Percentiles rank a stretch among this genome's conserved stretches.
These are phyloP conservation scores for Aspergillus novoparasiticus DNA, from an alignment of 2,329 filamentous ascomycete genomes.

Conservation along the genomic window DNA sequence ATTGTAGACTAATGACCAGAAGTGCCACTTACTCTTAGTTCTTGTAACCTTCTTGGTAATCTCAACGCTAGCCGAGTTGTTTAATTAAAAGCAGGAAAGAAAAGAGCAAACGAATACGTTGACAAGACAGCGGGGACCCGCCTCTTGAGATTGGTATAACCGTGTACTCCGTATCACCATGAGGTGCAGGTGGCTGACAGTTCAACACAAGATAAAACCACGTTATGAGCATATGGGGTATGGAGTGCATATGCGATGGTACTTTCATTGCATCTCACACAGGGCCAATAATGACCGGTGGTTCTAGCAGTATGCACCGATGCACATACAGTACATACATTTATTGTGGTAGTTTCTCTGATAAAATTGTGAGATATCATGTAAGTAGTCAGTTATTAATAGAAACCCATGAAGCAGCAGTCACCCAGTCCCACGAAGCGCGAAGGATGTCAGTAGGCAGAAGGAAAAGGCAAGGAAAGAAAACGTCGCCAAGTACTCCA, in stretches of 20 bases:
- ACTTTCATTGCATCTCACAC: not conserved
- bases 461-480: not conserved
- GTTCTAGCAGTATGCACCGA: not conserved
- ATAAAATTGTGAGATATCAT: not conserved
- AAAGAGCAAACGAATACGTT: not conserved
- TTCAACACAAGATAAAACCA: not conserved
- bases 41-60: not conserved
- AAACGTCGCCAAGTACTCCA: not conserved
- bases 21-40: not conserved
- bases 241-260: not conserved
- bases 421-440: not conserved
- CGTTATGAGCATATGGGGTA: not conserved
- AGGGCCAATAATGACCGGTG: not conserved
- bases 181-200: not conserved
- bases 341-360: not conserved
- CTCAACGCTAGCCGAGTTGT: not conserved
- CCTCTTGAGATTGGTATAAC: not conserved
- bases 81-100: not conserved
- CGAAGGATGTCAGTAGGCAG: not conserved
- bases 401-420: not conserved
- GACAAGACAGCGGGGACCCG: not conserved
- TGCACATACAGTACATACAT: not conserved
- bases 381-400: slow-evolving; percentile 10
- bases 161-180: not conserved
- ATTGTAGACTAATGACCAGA: not conserved